Conservation (phyloP, 2,329 filamentous ascomycete genomes). For the Anthostomella pinea region DNA sequence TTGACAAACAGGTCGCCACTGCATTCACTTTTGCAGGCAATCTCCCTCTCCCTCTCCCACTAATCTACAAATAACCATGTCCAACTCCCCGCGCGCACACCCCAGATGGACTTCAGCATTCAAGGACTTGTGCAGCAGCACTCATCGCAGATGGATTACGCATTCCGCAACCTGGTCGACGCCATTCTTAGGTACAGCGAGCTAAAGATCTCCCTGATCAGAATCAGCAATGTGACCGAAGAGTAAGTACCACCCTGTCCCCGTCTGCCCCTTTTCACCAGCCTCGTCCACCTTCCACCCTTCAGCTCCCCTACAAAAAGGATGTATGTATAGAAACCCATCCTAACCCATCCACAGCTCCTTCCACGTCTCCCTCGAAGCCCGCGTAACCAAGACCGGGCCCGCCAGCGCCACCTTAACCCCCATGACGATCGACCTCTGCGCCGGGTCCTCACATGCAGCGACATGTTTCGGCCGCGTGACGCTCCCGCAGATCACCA, state of each 20-base stretch:
- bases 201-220: constrained; percentile 21
- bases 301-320: constrained; percentile 1
- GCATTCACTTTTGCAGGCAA: too few relatives aligned
- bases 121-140: constrained; percentile 15
- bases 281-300: neutral
- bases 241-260: constrained; percentile 19
- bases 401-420: constrained; percentile 13
- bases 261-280: neutral
- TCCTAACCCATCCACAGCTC: constrained; percentile 14
- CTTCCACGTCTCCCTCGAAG: constrained; percentile 25
- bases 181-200: constrained; percentile 21
- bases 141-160: constrained; percentile 19
- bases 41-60: too few relatives aligned
- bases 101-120: constrained; percentile 16
- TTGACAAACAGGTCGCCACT: too few relatives aligned
- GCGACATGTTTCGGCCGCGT: constrained; percentile 25
- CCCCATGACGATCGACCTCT: constrained; percentile 18
- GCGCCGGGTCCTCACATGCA: too few relatives aligned
- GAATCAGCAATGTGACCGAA: constrained; percentile 28
- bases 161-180: constrained; percentile 19
- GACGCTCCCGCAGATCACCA: constrained; percentile 20
- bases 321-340: too few relatives aligned
- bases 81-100: neutral
- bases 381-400: constrained; percentile 21
- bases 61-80: constrained; percentile 5